phyloP scores from a whole-genome alignment of 2,329 filamentous ascomycete species.

The Zymoseptoria crescenta region DNA sequence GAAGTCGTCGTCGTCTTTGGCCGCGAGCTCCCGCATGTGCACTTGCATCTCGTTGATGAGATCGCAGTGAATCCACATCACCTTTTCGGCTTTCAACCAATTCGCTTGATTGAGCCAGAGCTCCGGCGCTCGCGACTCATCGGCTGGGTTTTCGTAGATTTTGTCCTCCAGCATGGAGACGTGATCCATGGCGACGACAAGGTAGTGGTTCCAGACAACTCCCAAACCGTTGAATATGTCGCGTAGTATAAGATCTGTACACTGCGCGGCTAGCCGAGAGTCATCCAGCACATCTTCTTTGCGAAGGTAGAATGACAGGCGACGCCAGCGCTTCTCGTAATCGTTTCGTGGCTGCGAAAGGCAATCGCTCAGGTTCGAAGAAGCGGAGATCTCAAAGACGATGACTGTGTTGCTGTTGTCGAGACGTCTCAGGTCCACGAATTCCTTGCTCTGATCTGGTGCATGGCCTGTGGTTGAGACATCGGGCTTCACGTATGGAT shows the following conservation, averaged over 20 bases:
- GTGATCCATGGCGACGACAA: conserved; percentile 41
- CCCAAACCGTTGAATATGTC: conserved; percentile 44
- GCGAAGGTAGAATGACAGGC: conserved; percentile 44
- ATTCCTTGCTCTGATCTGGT: background rate
- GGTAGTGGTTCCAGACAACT: conserved; percentile 39
- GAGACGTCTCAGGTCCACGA: conserved; percentile 21
- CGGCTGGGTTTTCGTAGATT: conserved; percentile 47
- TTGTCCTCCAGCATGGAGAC: conserved; percentile 44
- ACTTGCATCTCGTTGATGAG: conserved; percentile 40
- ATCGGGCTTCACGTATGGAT: conserved; percentile 32
- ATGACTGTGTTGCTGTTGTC: conserved; percentile 47
- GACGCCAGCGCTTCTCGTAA: conserved; percentile 46
- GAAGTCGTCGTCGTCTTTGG: conserved; percentile 21
- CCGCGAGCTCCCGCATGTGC: conserved; percentile 36
- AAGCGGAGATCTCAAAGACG: conserved; percentile 46
- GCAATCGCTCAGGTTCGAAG: conserved; percentile 42
- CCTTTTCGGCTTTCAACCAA: conserved; percentile 47
- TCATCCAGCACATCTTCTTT: conserved; percentile 38
- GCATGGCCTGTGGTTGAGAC: background rate
- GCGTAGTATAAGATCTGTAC: conserved; percentile 43
- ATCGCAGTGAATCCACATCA: conserved; percentile 44
- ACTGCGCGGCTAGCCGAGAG: conserved; percentile 38
- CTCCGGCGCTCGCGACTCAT: conserved; percentile 45
- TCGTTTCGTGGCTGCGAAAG: conserved; percentile 44
- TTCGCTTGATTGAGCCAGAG: conserved; percentile 44